These are phyloP conservation scores for Dillenia turbinata DNA, from an alignment of 164 flowering plant species.

Conservation along the genomic window DNA sequence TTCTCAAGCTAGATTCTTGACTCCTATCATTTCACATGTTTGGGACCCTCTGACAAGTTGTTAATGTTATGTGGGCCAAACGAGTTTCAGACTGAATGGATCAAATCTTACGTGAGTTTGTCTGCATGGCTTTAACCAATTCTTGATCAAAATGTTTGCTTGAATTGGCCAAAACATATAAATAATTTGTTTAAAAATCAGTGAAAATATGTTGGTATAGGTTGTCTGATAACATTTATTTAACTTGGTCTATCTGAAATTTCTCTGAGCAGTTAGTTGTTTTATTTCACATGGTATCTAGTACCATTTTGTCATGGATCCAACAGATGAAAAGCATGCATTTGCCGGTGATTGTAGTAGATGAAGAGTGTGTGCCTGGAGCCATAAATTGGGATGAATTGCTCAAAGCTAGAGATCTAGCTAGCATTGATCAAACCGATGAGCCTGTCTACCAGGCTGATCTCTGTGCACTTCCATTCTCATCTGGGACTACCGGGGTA, in stretches of 20 bases:
- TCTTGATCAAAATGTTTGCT: too few relatives aligned
- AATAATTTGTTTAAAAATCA: too few relatives aligned
- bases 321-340: slow-evolving; percentile 58
- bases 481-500: slow-evolving; percentile 96
- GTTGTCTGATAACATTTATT: not conserved
- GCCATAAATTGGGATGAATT: slow-evolving; percentile 68
- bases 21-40: too few relatives aligned
- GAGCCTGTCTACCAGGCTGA: slow-evolving; percentile 50
- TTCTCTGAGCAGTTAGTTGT: not conserved
- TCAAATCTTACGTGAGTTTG: too few relatives aligned
- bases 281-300: not conserved
- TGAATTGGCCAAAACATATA: too few relatives aligned
- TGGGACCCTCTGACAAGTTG: too few relatives aligned
- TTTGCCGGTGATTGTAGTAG: slow-evolving; percentile 58
- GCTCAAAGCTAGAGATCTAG: slow-evolving; percentile 65
- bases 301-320: not conserved
- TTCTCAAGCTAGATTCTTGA: too few relatives aligned
- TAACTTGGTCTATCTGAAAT: not conserved
- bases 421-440: slow-evolving; percentile 15
- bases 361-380: slow-evolving; percentile 46
- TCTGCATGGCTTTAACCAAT: too few relatives aligned
- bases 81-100: too few relatives aligned
- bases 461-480: slow-evolving; percentile 92
- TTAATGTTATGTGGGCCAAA: too few relatives aligned
- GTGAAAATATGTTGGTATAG: not conserved